Percentiles rank a stretch among this genome's conserved stretches.
Evolutionary conservation across 768 basidiomycete species (phyloP).

Genomic region (Rhizopogon sp.): DNA sequence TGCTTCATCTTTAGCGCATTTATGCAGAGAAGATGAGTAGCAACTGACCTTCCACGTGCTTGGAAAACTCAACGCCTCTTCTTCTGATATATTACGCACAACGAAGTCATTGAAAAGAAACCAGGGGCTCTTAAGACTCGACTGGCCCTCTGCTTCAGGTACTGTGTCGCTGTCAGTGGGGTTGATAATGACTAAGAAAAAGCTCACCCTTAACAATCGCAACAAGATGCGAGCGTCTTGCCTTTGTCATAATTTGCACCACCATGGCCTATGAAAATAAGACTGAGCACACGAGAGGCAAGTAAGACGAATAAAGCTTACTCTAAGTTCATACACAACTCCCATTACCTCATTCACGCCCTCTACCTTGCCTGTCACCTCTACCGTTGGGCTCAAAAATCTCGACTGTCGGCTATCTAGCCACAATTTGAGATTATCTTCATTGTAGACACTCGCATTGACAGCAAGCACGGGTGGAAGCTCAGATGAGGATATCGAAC

Average conservation of each 20-base stretch:
- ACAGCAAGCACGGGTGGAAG: slow-evolving; percentile 83
- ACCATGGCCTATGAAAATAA: slow-evolving; percentile 59
- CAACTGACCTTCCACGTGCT: slow-evolving; percentile 85
- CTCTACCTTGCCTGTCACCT: slow-evolving; percentile 55
- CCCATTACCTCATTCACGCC: slow-evolving; percentile 51
- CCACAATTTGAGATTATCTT: slow-evolving; percentile 76
- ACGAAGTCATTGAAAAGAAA: slow-evolving; percentile 96
- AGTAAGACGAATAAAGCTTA: slow-evolving; percentile 31
- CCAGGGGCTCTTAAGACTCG: slow-evolving; percentile 58
- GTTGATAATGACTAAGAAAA: neutral
- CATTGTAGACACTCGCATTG: slow-evolving; percentile 77
- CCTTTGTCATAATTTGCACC: slow-evolving; percentile 71
- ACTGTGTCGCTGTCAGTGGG: slow-evolving; percentile 36
- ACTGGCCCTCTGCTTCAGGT: slow-evolving; percentile 53
- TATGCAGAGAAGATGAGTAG: neutral
- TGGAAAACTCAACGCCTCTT: slow-evolving; percentile 84
- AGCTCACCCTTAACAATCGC: slow-evolving; percentile 74
- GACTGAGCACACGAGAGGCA: neutral
- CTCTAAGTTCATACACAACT: slow-evolving; percentile 68
- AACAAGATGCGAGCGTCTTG: slow-evolving; percentile 76
- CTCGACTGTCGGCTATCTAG: slow-evolving; percentile 39
- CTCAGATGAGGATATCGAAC: slow-evolving; percentile 56
- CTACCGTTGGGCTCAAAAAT: slow-evolving; percentile 57
- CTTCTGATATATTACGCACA: slow-evolving; percentile 78
- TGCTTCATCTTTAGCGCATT: slow-evolving; percentile 24